Base-by-base conservation (phyloP, 805 yeast genomes). In the Ogataea haglerorum region DNA sequence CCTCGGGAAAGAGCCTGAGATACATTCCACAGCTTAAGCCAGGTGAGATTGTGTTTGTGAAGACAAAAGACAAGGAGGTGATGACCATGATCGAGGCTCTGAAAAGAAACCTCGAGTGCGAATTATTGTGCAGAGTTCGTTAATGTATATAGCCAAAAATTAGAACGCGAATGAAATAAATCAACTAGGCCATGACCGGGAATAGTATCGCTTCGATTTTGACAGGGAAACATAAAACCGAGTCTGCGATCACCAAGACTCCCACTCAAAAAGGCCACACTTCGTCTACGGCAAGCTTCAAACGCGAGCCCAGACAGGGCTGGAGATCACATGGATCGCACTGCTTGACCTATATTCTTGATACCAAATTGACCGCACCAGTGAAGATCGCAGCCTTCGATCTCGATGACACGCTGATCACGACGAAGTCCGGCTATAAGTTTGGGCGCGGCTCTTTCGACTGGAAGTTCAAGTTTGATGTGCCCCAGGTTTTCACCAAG, bases 71-170 rank as follows among this genome's bases (percentile, higher is more conserved):
- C 7, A 71, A 72, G 15, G 73, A 90, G 28, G 67, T 85, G 46
- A 42, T 60, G 28, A 95, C 88, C 52, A 68, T 90, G 41, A 86
- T 83, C 54, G 96, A 91, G 54, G 98, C 97, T 26, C 84, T 91
- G 17, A 75, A 78, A 46, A 80, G 76, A 58, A 76, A 80, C 40
- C 54, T 81, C 31, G 75, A 72, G 19, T 97, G 96, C 33, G 83
- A 86, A 68, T 80, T 87, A 13, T 70, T 93, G 48, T 86, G 95
- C 61, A 82, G 97, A 57, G 77, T 83, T 35, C 44, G 49, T 31
- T 49, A 21, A 32, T 33, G 39, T 36, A 41, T 22, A 41, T 41
- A 35, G 38, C 46, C 40, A 30, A 38, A 28, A 36, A 38, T 22
- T 32, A 38, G 37, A 38, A 32, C 42, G 42, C 42, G 37, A 38